These are phyloP conservation scores for Hanseniaspora guilliermondii DNA, from an alignment of 805 yeast genomes.

Conservation along the genomic window DNA sequence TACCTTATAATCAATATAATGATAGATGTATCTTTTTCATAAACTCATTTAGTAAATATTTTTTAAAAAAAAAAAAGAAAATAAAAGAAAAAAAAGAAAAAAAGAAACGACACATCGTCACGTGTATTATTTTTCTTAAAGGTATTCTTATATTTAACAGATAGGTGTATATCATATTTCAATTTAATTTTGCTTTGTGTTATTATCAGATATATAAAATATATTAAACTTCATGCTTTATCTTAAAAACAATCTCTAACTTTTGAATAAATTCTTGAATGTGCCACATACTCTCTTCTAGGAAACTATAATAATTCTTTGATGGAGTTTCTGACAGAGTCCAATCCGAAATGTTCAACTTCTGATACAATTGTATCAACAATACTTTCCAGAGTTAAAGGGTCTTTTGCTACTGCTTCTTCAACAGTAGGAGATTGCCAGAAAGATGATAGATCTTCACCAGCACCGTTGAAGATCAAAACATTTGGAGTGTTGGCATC, in stretches of 20 bases:
- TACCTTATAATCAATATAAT: neutral
- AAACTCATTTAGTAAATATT: neutral
- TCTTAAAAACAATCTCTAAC: too few species aligned
- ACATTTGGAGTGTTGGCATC: slow-evolving; percentile 66
- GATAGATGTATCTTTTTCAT: neutral
- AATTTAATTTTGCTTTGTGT: too few species aligned
- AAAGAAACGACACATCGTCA: neutral
- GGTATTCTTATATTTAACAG: too few species aligned
- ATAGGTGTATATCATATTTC: too few species aligned
- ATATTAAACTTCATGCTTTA: too few species aligned
- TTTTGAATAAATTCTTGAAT: too few species aligned
- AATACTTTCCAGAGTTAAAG: slow-evolving; percentile 1
- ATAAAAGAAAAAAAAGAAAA: neutral
- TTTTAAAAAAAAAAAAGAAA: neutral
- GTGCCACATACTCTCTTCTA: neutral
- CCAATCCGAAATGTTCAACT: slow-evolving; percentile 19
- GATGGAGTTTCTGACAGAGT: slow-evolving; percentile 22
- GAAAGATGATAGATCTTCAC: slow-evolving; percentile 53
- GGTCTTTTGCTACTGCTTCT: neutral
- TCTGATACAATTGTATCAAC: slow-evolving; percentile 16
- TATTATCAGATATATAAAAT: too few species aligned
- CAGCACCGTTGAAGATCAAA: slow-evolving; percentile 73
- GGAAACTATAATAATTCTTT: slow-evolving; percentile 17
- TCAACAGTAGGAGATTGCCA: slow-evolving; percentile 32
- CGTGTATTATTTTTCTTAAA: neutral